Base-by-base conservation (phyloP, 2,329 filamentous ascomycete genomes). In the Penicillium sp. region DNA sequence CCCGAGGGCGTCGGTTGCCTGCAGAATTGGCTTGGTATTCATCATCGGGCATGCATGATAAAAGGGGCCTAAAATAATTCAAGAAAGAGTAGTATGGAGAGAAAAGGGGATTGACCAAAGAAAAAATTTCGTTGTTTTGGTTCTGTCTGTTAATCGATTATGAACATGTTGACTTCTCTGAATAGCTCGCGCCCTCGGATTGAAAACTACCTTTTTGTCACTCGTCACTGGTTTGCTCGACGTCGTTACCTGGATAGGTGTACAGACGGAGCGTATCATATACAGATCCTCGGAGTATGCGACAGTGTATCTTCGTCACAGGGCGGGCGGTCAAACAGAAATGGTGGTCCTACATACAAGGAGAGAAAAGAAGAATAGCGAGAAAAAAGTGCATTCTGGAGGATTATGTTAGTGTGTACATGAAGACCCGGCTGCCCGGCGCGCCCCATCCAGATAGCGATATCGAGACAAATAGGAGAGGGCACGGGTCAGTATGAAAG, bases 21-120 rank as follows among this genome's bases (percentile, higher is more conserved):
- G 64, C 77, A 78, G 77, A 71, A 80, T 79, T 80, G 78, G 78
- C 78, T 79, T 79, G 73, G 76, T 40, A 62, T 68, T 79, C 77
- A 73, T 79, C 77, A 79, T 67, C 51, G 76, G 76, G 73, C 73
- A 37, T 11, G 16, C 16, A 25, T 13, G 2, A 38, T n/a, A 40
- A 22, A 45, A 16, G 19, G 16, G 14, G 3, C 6, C 10, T 11
- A 51, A 26, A n/a, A 19, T 6, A 30, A 7, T 7, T 33, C 13
- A 14, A 51, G 48, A 6, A 37, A 25, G 30, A 54, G 22, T 2
- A 40, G 25, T 14, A 19, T 22, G 19, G 19, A 22, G 19, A 43
- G 35, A 25, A 43, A 11, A n/a, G 16, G 35, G 26, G 7, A 13
- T 38, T 10, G 22, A 40, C 28, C 19, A 13, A 52, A 38, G 25